phyloP scores from a whole-genome alignment of 2,329 filamentous ascomycete genomes.

The Botryotinia calthae region DNA sequence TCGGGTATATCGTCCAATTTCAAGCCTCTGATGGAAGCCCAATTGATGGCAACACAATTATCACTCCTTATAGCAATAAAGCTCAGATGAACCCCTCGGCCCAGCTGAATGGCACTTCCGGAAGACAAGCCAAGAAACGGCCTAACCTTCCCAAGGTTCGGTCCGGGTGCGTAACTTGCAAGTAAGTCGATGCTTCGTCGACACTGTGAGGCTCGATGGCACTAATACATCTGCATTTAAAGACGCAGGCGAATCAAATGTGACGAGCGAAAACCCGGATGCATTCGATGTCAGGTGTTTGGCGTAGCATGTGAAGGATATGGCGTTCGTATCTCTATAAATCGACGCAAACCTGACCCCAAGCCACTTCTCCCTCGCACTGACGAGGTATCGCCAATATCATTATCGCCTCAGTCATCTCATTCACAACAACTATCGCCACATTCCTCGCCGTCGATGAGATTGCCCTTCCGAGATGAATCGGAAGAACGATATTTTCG shows the following conservation, averaged over 20 bases:
- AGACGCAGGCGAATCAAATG: conserved; percentile 20
- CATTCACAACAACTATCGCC: neutral
- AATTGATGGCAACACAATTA: neutral
- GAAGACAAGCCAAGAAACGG: conserved; percentile 11
- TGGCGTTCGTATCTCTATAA: conserved; percentile 3
- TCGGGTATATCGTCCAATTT: conserved; percentile 12
- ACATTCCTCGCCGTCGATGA: conserved; percentile 4
- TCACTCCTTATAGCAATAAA: neutral
- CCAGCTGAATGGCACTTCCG: neutral
- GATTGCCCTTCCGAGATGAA: conserved; percentile 42
- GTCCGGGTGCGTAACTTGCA: conserved; percentile 21
- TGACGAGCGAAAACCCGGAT: conserved; percentile 18
- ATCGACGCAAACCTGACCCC: neutral
- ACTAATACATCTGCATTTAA: conserved; percentile 2
- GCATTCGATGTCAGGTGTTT: conserved; percentile 12
- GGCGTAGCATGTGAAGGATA: conserved; percentile 19
- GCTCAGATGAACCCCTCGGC: neutral
- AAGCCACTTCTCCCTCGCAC: conserved; percentile 5
- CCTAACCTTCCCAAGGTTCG: conserved; percentile 17
- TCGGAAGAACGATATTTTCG: conserved; percentile 37
- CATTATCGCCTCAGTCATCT: neutral
- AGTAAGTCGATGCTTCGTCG: conserved; percentile 17
- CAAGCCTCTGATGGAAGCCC: neutral
- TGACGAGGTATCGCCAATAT: neutral
- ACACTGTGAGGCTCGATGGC: neutral